Base-by-base conservation (phyloP, 441 rosid genomes). In the Jatropha podagrica region DNA sequence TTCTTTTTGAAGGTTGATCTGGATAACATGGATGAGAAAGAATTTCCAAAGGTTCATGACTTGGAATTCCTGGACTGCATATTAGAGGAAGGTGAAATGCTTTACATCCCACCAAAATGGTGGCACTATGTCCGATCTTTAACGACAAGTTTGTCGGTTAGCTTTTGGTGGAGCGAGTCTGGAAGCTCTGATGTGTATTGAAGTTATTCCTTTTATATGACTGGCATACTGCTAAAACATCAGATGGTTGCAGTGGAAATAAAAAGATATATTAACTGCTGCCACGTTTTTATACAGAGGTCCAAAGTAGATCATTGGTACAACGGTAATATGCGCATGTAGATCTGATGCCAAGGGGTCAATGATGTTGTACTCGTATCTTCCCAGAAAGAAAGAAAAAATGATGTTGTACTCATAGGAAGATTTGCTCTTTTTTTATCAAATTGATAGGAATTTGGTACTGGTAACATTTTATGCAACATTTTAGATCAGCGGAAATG, bases 101-200 rank as follows among this genome's bases (percentile, higher is more conserved):
- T 95, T 54, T 95, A 95, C 90, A 93, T 95, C 78, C 99, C 99
- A 6, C 97, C 94, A 18, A 93, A 91, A 86, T 95, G 99, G 99
- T 95, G 99, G 99, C 99, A 95, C 73, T 95, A 95, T 42, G 98
- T 95, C 64, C 86, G 95, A 73, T 93, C 98, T 62, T 85, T 95
- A 65, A 89, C 98, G 0, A 63, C 86, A 27, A 95, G 99, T 83
- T 79, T 95, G 55, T 95, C 99, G 0, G 98, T 93, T 77, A 92
- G 97, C 87, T 95, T 88, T 81, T 95, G 98, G 99, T 95, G 98
- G 98, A 88, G 94, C 68, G 79, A 82, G 52, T 58, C 83, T 8
- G 83, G 75, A 5, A 83, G 80, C 62, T 77, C 88, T 1, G 40
- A 81, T 5, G 78, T 42, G 44, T 86, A 84, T 2, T 87, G 77